Base-by-base conservation (phyloP, 768 basidiomycete species). In the Trametes cingulata region DNA sequence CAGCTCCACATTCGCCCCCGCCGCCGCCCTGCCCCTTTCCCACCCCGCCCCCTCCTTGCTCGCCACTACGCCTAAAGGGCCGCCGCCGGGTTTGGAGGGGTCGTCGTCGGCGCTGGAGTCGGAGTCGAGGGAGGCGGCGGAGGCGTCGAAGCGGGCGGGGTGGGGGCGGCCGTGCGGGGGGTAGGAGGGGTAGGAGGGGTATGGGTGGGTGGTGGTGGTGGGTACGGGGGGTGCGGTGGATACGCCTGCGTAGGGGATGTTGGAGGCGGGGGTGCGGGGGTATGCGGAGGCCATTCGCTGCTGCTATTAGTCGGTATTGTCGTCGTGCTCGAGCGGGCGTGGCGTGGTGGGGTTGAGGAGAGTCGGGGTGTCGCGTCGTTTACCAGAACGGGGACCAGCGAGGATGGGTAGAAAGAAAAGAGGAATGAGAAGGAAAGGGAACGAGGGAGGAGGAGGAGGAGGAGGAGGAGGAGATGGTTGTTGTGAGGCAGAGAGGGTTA, bases 111-210 rank as follows among this genome's bases (percentile, higher is more conserved):
- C 33, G 33, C 41, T 43, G 45, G 57, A 47, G 52, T 67, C 66
- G 43, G 51, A 55, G 47, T 62, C 57, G 50, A 67, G 60, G 1
- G 66, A 67, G 33, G 52, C 56, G 22, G 62, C 55, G 55, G 63
- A 64, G 6, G 53, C 39, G 47, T 62, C 53, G 61, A 56, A 60
- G 25, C 54, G 49, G 35, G 24, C 13, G 17, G 39, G 15, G 25
- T 25, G 59, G 17, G 39, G 15, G 25, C 40, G 59, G 29, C 51
- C 22, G 45, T 56, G 52, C 2, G 66, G 66, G 29, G 29, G 29
- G 29, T 33, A 33, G 2, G 66, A 63, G 42, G 66, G 66, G 29
- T 4, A 10, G 29, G 4, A 33, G 2, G 66, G 66, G 42, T 67
- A 67, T 6, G 62, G 55, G 47, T 63, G 51, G 13, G 52, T 55